phyloP scores from a whole-genome alignment of 441 rosid species.

The Populus trichocarpa region DNA sequence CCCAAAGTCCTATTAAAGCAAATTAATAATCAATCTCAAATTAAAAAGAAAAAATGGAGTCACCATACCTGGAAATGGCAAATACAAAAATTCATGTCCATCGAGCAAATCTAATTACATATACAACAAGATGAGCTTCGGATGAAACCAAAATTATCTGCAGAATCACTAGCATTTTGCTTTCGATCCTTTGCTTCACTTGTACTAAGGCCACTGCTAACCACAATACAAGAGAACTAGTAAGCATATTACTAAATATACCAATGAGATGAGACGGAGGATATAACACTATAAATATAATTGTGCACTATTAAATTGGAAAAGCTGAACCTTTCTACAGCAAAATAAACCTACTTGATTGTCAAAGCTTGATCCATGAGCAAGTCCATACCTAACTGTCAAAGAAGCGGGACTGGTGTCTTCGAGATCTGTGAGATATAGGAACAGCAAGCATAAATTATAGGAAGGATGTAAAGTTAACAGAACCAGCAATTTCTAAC shows the following conservation, averaged over 20 bases:
- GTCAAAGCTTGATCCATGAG: neutral
- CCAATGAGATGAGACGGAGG: neutral
- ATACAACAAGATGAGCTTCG: slow-evolving; percentile 18
- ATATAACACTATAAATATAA: neutral
- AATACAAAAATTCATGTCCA: slow-evolving; percentile 20
- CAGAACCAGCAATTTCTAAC: neutral
- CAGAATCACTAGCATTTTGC: neutral
- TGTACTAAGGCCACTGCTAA: slow-evolving; percentile 15
- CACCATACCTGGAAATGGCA: slow-evolving; percentile 12
- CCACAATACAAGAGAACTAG: neutral
- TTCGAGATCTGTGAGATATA: slow-evolving; percentile 52
- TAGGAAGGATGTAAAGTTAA: neutral
- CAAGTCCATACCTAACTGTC: slow-evolving; percentile 58
- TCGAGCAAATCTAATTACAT: slow-evolving; percentile 22
- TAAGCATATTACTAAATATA: neutral
- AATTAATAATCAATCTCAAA: neutral
- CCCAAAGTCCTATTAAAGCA: neutral
- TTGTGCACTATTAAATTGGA: neutral
- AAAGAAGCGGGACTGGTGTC: slow-evolving; percentile 74
- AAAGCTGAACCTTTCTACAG: neutral
- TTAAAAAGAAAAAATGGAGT: neutral
- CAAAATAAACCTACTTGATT: slow-evolving; percentile 5
- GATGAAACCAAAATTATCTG: slow-evolving; percentile 7
- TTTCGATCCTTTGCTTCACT: slow-evolving; percentile 11
- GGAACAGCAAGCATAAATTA: slow-evolving; percentile 20